These are phyloP conservation scores for Rauvolfia tetraphylla DNA, from an alignment of 257 asterid species.

Conservation along the genomic window DNA sequence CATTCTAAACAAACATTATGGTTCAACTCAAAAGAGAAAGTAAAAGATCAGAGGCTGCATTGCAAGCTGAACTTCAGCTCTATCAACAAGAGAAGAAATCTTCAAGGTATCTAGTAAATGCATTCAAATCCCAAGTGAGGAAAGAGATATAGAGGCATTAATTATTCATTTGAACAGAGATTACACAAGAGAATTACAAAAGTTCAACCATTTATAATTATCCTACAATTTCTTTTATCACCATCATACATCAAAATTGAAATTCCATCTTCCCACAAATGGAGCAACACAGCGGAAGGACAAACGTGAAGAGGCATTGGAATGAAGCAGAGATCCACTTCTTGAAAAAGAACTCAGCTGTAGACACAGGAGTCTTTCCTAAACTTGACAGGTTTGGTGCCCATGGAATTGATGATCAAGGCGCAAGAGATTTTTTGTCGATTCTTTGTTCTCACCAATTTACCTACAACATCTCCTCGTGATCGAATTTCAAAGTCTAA, in stretches of 20 bases:
- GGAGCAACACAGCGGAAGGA: not conserved
- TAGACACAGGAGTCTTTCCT: conserved; percentile 62
- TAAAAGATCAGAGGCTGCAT: too few species aligned
- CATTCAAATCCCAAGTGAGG: not conserved
- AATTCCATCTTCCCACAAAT: conserved; percentile 1
- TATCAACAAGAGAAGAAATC: too few species aligned
- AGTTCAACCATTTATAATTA: not conserved
- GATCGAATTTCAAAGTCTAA: conserved; percentile 59
- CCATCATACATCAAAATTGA: conserved; percentile 17
- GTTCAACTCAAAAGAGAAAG: too few species aligned
- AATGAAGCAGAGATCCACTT: not conserved
- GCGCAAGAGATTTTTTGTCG: conserved; percentile 54
- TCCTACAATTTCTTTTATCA: not conserved
- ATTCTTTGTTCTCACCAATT: conserved; percentile 69
- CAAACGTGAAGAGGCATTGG: not conserved
- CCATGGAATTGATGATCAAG: conserved; percentile 55
- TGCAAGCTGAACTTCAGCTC: too few species aligned
- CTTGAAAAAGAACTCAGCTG: conserved; percentile 31
- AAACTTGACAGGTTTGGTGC: conserved; percentile 66
- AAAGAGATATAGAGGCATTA: not conserved
- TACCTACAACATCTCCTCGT: conserved; percentile 79
- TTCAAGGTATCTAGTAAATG: too few species aligned
- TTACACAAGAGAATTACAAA: not conserved
- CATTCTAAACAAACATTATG: too few species aligned
- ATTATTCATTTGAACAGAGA: not conserved